phyloP scores from a whole-genome alignment of 2,329 filamentous ascomycete genomes.

The Grosmannia huntii region DNA sequence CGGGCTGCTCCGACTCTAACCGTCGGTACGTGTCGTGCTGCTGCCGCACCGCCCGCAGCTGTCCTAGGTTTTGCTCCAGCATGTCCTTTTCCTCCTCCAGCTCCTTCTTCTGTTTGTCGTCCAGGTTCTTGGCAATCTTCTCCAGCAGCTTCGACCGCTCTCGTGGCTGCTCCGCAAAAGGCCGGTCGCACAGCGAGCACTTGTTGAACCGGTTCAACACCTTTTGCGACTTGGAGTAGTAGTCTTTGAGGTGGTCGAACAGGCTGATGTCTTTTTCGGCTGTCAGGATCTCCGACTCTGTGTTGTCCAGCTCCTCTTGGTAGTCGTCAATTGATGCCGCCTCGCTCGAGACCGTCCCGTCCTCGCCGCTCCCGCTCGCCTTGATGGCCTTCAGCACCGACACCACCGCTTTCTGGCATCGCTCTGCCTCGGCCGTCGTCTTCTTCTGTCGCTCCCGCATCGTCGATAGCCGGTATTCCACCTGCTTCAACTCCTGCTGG shows the following conservation, averaged over 20 bases:
- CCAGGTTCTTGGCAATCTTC: slow-evolving; percentile 51
- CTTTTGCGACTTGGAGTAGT: slow-evolving; percentile 56
- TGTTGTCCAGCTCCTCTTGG: slow-evolving; percentile 31
- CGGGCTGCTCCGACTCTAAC: slow-evolving; percentile 53
- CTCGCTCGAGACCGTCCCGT: slow-evolving; percentile 2
- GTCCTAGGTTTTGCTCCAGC: slow-evolving; percentile 44
- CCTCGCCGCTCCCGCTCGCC: slow-evolving; percentile 18
- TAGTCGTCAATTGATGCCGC: slow-evolving; percentile 39
- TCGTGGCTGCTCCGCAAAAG: slow-evolving; percentile 46
- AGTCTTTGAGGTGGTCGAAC: slow-evolving; percentile 55
- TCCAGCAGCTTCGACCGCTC: slow-evolving; percentile 52
- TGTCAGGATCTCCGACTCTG: slow-evolving; percentile 44
- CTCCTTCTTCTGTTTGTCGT: slow-evolving; percentile 49
- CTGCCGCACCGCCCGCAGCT: slow-evolving; percentile 48
- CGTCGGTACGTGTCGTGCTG: slow-evolving; percentile 65
- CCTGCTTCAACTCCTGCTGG: slow-evolving; percentile 60
- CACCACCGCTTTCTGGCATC: slow-evolving; percentile 45
- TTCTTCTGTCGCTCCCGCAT: slow-evolving; percentile 50
- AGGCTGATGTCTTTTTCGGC: slow-evolving; percentile 56
- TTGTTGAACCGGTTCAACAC: slow-evolving; percentile 54
- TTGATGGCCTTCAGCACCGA: slow-evolving; percentile 32
- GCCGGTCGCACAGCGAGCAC: slow-evolving; percentile 64
- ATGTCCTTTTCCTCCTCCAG: slow-evolving; percentile 39
- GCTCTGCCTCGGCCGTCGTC: slow-evolving; percentile 48
- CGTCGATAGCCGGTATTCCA: slow-evolving; percentile 60